Evolutionary conservation across 2,329 filamentous ascomycete genomes (phyloP).

Genomic region (Aspergillus alliaceus): DNA sequence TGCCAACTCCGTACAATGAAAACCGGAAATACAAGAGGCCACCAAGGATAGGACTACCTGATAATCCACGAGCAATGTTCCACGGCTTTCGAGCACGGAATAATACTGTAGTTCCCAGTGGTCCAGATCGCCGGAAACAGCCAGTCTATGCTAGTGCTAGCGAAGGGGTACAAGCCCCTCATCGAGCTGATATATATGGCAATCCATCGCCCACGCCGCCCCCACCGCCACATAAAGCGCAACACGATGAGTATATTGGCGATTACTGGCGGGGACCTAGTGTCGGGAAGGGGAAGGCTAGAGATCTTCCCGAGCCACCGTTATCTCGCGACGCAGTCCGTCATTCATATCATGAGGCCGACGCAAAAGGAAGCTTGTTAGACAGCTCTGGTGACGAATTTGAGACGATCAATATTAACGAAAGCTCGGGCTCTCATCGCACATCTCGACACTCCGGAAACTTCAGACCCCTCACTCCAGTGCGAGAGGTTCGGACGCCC

Average conservation of each 20-base stretch:
- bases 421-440: slow-evolving; percentile 18
- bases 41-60: slow-evolving; percentile 30
- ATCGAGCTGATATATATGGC: slow-evolving; percentile 4
- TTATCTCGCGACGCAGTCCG: slow-evolving; percentile 15
- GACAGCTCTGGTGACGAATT: slow-evolving; percentile 20
- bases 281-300: slow-evolving; percentile 9
- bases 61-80: slow-evolving; percentile 38
- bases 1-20: slow-evolving; percentile 2
- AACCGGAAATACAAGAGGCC: slow-evolving; percentile 7
- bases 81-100: slow-evolving; percentile 24
- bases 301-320: slow-evolving; percentile 6
- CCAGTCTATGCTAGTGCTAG: slow-evolving; percentile 11
- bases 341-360: slow-evolving; percentile 7
- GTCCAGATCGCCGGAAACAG: slow-evolving; percentile 11
- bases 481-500: slow-evolving; percentile 23
- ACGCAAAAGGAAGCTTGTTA: slow-evolving; percentile 6
- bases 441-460: slow-evolving; percentile 21
- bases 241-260: slow-evolving; percentile 17
- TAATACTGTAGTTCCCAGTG: slow-evolving; percentile 10
- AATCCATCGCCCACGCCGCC: slow-evolving; percentile 1
- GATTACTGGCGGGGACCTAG: slow-evolving; percentile 14
- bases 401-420: slow-evolving; percentile 27
- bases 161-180: slow-evolving; percentile 7
- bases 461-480: slow-evolving; percentile 22
- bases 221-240: background rate